Conservation (phyloP, 345 rosid genomes). For the Conringia planisiliqua region DNA sequence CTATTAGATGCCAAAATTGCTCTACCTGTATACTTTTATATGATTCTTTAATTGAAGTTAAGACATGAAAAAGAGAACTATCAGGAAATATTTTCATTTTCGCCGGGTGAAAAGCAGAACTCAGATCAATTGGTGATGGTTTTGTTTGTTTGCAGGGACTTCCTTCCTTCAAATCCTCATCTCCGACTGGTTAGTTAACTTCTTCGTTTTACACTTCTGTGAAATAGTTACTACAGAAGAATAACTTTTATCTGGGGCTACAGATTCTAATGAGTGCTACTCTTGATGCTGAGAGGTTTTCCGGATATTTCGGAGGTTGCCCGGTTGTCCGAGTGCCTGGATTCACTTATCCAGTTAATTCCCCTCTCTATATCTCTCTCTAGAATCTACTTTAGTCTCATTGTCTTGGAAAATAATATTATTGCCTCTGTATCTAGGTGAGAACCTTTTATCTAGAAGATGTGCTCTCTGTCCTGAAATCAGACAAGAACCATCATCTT, state of each 20-base stretch:
- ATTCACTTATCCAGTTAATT: constrained; percentile 82
- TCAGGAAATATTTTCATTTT: not conserved
- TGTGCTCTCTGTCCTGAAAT: constrained; percentile 63
- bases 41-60: not conserved
- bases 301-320: constrained; percentile 93
- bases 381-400: not conserved
- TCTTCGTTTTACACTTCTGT: constrained; percentile 2
- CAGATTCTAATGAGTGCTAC: constrained; percentile 99
- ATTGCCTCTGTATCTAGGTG: constrained; percentile 45
- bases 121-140: constrained; percentile 16
- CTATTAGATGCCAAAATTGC: not conserved
- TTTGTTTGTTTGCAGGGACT: constrained; percentile 63
- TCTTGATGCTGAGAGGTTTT: constrained; percentile 83
- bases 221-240: not conserved
- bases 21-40: not conserved
- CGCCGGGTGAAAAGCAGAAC: not conserved
- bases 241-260: not conserved
- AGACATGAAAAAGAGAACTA: not conserved
- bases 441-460: constrained; percentile 75
- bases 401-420: constrained; percentile 3
- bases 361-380: not conserved
- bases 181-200: constrained; percentile 85
- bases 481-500: constrained; percentile 48
- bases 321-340: constrained; percentile 88
- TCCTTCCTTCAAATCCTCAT: constrained; percentile 72